These are phyloP conservation scores for Russula griseocarnosa DNA, from an alignment of 768 basidiomycete species.

Conservation along the genomic window DNA sequence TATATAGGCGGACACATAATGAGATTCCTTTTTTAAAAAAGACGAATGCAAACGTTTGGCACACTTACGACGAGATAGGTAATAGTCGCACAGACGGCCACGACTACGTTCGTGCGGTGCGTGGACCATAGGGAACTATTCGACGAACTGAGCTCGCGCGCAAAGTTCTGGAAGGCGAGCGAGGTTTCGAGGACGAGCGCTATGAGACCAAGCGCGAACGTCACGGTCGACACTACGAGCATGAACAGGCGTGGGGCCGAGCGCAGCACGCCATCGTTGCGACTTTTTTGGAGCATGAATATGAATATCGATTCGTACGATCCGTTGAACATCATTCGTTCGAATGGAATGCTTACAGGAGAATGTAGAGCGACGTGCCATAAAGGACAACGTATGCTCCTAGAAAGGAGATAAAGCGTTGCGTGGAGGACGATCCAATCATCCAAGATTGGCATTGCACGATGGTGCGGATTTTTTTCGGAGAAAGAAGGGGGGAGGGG, in stretches of 20 bases:
- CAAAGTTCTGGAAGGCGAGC: constrained; percentile 10
- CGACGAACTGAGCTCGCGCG: background rate
- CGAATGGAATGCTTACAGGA: constrained; percentile 11
- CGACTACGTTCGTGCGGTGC: constrained; percentile 1
- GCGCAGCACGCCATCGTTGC: constrained; percentile 5
- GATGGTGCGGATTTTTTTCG: background rate
- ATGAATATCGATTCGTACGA: background rate
- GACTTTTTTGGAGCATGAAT: background rate
- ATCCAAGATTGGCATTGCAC: background rate
- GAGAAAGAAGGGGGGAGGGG: background rate
- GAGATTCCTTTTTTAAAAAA: too few species aligned
- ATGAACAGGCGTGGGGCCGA: constrained; percentile 18
- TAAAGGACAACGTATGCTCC: constrained; percentile 17
- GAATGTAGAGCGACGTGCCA: constrained; percentile 19
- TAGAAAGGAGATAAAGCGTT: background rate
- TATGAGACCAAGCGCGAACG: constrained; percentile 14
- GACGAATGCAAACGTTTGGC: too few species aligned
- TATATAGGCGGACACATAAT: background rate
- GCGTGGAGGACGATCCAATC: too few species aligned
- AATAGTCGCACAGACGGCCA: constrained; percentile 8
- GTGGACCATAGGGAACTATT: constrained; percentile 6
- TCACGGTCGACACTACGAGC: constrained; percentile 13
- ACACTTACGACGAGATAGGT: constrained; percentile 8
- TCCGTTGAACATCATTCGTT: background rate
- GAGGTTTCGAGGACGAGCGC: constrained; percentile 18